Evolutionary conservation across 2,329 filamentous ascomycete species (phyloP).

Genomic region (Clarireedia hainanense): DNA sequence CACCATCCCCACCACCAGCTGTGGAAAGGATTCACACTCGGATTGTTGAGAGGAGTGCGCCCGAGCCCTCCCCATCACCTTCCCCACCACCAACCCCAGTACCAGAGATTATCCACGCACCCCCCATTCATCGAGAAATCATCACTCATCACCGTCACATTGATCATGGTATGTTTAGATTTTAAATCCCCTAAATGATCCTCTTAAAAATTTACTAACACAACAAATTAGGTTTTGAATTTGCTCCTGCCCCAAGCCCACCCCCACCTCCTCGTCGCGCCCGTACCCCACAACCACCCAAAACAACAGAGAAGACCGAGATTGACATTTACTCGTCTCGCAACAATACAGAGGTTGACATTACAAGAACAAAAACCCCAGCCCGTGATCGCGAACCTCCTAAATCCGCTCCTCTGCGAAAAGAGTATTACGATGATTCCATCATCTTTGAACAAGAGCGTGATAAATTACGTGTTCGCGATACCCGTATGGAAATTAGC

Average conservation of each 20-base stretch:
- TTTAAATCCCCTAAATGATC: background rate
- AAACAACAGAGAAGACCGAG: conserved; percentile 40
- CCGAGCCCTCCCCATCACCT: conserved; percentile 22
- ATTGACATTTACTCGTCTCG: conserved; percentile 53
- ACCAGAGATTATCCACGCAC: conserved; percentile 57
- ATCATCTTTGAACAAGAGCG: conserved; percentile 48
- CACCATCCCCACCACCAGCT: conserved; percentile 22
- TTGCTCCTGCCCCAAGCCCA: conserved; percentile 14
- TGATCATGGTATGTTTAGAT: conserved; percentile 61
- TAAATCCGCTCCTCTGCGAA: conserved; percentile 16
- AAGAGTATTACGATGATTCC: conserved; percentile 54
- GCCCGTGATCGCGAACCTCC: conserved; percentile 17
- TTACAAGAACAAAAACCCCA: conserved; percentile 27
- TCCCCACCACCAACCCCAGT: conserved; percentile 18
- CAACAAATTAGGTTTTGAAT: conserved; percentile 24
- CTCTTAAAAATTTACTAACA: background rate
- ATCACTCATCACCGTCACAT: conserved; percentile 77
- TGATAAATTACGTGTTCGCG: conserved; percentile 31
- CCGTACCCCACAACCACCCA: conserved; percentile 23
- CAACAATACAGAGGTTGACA: conserved; percentile 50
- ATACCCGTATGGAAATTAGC: conserved; percentile 21
- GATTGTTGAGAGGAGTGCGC: conserved; percentile 16
- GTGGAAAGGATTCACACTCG: conserved; percentile 22
- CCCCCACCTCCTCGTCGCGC: conserved; percentile 13
- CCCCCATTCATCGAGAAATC: conserved; percentile 79